phyloP scores from a whole-genome alignment of 148 eudicot species.

The Heliosperma pusillum region DNA sequence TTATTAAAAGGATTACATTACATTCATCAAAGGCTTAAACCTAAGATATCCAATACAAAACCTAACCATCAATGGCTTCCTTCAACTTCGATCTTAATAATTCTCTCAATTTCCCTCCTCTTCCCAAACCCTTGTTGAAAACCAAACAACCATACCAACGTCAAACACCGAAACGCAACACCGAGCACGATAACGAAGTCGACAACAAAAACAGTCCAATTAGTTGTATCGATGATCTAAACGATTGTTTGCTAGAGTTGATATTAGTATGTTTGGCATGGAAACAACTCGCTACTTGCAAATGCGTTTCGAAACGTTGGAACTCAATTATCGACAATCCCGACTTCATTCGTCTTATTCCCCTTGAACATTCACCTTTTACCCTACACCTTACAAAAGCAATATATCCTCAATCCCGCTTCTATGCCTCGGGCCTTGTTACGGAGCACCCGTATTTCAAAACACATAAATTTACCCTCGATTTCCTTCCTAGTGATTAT shows the following conservation, averaged over 20 bases:
- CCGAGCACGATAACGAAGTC: too few relatives aligned
- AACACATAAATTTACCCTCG: not conserved
- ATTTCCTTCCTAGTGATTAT: not conserved
- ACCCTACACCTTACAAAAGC: not conserved
- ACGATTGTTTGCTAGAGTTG: not conserved
- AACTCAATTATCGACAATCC: not conserved
- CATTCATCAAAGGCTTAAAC: too few relatives aligned
- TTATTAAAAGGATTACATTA: too few relatives aligned
- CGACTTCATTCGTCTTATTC: not conserved
- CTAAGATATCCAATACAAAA: too few relatives aligned
- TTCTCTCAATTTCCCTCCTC: too few relatives aligned
- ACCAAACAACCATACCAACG: too few relatives aligned
- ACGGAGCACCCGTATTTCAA: conserved; percentile 3
- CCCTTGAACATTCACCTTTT: not conserved
- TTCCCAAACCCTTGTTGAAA: too few relatives aligned
- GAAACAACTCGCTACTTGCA: not conserved
- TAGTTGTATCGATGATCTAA: not conserved
- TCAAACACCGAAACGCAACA: too few relatives aligned
- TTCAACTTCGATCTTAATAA: too few relatives aligned
- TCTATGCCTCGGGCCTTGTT: not conserved
- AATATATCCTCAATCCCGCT: too few relatives aligned
- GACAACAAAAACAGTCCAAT: too few relatives aligned
- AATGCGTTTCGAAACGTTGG: conserved; percentile 6
- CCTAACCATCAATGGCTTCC: too few relatives aligned
- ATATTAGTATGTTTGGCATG: not conserved